phyloP scores from a whole-genome alignment of 2,329 filamentous ascomycete species.

The Trematosphaeria pertusa region DNA sequence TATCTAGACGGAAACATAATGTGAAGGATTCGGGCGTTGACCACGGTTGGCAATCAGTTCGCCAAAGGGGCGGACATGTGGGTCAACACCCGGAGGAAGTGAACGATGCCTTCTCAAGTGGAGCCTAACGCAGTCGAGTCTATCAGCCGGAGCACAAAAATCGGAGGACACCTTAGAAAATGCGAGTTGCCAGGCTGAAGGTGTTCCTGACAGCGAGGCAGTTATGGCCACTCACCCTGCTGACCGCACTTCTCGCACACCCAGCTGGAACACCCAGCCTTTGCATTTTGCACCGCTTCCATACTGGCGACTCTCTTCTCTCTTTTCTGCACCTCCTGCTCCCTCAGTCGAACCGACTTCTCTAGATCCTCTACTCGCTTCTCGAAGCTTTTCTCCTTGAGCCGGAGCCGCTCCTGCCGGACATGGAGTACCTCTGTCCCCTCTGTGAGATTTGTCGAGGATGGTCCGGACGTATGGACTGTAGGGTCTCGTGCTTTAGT shows the following conservation, averaged over 20 bases:
- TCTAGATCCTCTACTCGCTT: background rate
- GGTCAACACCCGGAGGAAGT: too few species aligned
- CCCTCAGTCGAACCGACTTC: background rate
- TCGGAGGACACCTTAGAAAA: too few species aligned
- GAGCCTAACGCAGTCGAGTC: too few species aligned
- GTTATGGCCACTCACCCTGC: background rate
- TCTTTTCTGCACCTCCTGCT: slow-evolving; percentile 1
- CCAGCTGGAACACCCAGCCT: background rate
- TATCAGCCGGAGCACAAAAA: too few species aligned
- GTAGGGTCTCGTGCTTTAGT: slow-evolving; percentile 3
- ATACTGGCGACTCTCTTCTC: slow-evolving; percentile 6
- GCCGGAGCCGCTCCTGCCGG: background rate
- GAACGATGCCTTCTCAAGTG: too few species aligned
- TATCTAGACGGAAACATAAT: too few species aligned
- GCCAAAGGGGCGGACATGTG: too few species aligned
- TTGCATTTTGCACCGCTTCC: background rate
- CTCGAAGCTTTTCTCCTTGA: background rate
- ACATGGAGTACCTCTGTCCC: background rate
- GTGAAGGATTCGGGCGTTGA: too few species aligned
- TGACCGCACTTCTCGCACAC: slow-evolving; percentile 1
- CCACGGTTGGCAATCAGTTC: too few species aligned
- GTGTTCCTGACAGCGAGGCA: too few species aligned
- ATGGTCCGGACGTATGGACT: background rate
- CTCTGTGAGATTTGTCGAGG: background rate
- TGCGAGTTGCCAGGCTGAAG: too few species aligned